These are phyloP conservation scores for Collybiopsis confluens DNA, from an alignment of 768 basidiomycete genomes.

Conservation along the genomic window DNA sequence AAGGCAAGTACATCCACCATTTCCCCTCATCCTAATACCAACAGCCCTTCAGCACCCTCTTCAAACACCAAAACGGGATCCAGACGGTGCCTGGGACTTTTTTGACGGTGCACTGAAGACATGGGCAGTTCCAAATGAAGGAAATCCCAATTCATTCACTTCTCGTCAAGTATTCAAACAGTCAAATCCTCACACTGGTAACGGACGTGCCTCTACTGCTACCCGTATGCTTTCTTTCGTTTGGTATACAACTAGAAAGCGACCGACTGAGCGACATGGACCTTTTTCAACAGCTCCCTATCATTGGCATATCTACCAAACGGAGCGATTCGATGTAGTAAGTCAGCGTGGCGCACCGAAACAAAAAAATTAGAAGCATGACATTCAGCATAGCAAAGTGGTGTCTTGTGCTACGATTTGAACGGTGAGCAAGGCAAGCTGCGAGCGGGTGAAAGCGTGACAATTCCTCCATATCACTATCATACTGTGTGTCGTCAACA, in stretches of 20 bases:
- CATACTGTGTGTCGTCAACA: conserved; percentile 15
- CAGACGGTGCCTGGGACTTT: conserved; percentile 22
- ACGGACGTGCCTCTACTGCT: conserved; percentile 20
- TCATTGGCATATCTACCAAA: conserved; percentile 24
- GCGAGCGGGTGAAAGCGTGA: conserved; percentile 17
- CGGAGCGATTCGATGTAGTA: conserved; percentile 22
- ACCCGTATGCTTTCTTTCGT: conserved; percentile 18
- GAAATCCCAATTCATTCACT: conserved; percentile 16
- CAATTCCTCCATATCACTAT: conserved; percentile 18
- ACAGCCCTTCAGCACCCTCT: conserved; percentile 12
- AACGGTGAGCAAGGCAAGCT: conserved; percentile 21
- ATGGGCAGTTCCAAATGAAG: conserved; percentile 13
- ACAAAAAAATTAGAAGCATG: neutral
- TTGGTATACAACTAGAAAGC: neutral
- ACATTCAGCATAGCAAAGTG: conserved; percentile 13
- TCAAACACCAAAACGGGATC: conserved; percentile 16
- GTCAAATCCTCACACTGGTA: conserved; percentile 20
- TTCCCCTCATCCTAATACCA: neutral
- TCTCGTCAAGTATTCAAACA: conserved; percentile 19
- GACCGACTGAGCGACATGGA: neutral
- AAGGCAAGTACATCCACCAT: conserved; percentile 8
- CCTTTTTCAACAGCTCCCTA: conserved; percentile 16
- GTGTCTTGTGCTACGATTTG: conserved; percentile 20
- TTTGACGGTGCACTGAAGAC: conserved; percentile 23
- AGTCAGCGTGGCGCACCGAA: neutral